phyloP scores from a whole-genome alignment of 164 flowering plant genomes.

The Tetracentron sinense region DNA sequence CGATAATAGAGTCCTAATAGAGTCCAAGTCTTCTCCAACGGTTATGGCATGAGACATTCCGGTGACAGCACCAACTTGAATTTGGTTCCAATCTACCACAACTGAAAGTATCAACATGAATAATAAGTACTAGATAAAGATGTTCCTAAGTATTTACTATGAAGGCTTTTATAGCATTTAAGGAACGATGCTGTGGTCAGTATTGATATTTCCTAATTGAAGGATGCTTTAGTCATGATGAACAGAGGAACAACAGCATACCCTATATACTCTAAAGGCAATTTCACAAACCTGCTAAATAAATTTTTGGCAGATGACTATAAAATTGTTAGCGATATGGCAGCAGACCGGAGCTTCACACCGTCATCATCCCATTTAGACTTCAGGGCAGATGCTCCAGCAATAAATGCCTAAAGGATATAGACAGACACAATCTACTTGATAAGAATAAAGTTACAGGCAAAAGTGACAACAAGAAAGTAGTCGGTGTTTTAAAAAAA shows the following conservation, averaged over 20 bases:
- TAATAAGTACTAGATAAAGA: no score
- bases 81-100: background rate
- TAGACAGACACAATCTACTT: background rate
- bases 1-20: no score
- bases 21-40: background rate
- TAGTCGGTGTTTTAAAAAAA: no score
- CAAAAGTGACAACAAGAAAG: no score
- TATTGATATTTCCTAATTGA: background rate
- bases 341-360: constrained; percentile 88
- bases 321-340: constrained; percentile 66
- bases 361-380: constrained; percentile 85
- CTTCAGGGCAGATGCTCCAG: constrained; percentile 84
- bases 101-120: background rate
- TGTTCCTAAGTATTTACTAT: no score
- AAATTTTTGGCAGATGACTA: constrained; percentile 20
- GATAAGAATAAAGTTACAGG: no score
- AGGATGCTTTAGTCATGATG: background rate
- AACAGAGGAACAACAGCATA: background rate
- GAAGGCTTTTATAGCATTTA: no score
- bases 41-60: background rate
- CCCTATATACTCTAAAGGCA: background rate
- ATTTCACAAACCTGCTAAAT: constrained; percentile 11
- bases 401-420: constrained; percentile 55
- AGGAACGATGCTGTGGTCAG: no score
- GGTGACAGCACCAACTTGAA: background rate